Conservation (phyloP, 257 asterid genomes). For the Lycium barbarum region DNA sequence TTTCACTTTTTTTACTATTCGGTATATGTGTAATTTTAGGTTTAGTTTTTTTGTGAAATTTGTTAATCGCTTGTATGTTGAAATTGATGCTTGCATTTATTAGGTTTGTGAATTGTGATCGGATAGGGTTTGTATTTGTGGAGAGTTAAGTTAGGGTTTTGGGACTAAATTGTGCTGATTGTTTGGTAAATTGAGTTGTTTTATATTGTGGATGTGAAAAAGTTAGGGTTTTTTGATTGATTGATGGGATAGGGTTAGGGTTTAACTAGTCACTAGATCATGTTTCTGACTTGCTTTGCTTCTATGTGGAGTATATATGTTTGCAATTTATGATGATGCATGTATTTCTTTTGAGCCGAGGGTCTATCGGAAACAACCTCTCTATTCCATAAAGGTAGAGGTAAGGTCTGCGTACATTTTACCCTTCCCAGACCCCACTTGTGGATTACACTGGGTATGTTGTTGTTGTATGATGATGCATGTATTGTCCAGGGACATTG, state of each 20-base stretch:
- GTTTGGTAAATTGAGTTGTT: slow-evolving; percentile 35
- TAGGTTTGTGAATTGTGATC: slow-evolving; percentile 47
- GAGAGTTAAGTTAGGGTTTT: slow-evolving; percentile 45
- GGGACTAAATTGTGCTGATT: slow-evolving; percentile 29
- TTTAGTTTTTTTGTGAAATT: slow-evolving; percentile 29
- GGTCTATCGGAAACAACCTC: no score
- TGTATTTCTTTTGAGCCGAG: background rate
- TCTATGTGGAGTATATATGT: background rate
- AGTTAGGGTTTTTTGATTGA: slow-evolving; percentile 30
- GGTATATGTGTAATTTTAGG: slow-evolving; percentile 21
- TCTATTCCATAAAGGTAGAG: no score
- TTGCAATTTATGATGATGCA: background rate
- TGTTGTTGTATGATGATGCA: no score
- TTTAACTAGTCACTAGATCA: slow-evolving; percentile 22
- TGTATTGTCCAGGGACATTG: no score
- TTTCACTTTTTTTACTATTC: slow-evolving; percentile 30
- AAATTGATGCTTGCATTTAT: slow-evolving; percentile 23
- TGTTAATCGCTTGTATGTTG: slow-evolving; percentile 35
- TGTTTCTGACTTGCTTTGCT: background rate
- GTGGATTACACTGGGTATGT: no score
- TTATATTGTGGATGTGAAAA: slow-evolving; percentile 30
- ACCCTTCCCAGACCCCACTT: no score
- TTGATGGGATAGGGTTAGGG: slow-evolving; percentile 28
- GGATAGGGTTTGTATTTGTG: slow-evolving; percentile 65
- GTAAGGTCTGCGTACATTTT: no score